These are phyloP conservation scores for Talaromyces sp. DNA, from an alignment of 2,329 filamentous ascomycete genomes.

Conservation along the genomic window DNA sequence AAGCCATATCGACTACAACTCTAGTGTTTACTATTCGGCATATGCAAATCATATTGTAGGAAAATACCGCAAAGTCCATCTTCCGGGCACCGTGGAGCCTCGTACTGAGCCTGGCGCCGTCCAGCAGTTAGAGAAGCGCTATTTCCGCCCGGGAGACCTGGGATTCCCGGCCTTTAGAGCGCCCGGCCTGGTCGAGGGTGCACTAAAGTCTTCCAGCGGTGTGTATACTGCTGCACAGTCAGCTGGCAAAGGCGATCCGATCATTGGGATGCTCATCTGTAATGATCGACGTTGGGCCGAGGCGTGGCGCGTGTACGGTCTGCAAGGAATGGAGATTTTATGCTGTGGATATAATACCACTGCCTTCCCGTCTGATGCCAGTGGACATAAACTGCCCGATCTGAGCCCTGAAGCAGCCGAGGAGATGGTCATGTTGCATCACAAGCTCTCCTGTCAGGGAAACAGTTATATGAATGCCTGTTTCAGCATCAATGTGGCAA, in stretches of 20 bases:
- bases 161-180: slow-evolving; percentile 54
- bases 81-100: slow-evolving; percentile 53
- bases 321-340: slow-evolving; percentile 50
- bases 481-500: slow-evolving; percentile 49
- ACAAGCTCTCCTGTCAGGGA: slow-evolving; percentile 40
- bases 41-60: slow-evolving; percentile 40
- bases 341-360: slow-evolving; percentile 48
- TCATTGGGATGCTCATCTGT: slow-evolving; percentile 55
- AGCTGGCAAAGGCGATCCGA: slow-evolving; percentile 46
- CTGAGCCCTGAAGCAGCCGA: slow-evolving; percentile 47
- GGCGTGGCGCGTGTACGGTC: slow-evolving; percentile 50
- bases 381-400: slow-evolving; percentile 36
- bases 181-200: slow-evolving; percentile 42
- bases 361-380: slow-evolving; percentile 44
- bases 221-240: not conserved
- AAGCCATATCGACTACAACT: slow-evolving; percentile 46
- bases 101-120: slow-evolving; percentile 47
- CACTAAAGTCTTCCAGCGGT: slow-evolving; percentile 11
- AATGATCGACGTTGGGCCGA: slow-evolving; percentile 56
- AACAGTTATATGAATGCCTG: slow-evolving; percentile 55
- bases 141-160: slow-evolving; percentile 52
- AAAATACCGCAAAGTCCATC: slow-evolving; percentile 56
- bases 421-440: slow-evolving; percentile 50
- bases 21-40: slow-evolving; percentile 51
- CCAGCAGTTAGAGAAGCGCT: slow-evolving; percentile 56